Conservation (phyloP, 768 basidiomycete genomes). For the Mrakia gelida region DNA sequence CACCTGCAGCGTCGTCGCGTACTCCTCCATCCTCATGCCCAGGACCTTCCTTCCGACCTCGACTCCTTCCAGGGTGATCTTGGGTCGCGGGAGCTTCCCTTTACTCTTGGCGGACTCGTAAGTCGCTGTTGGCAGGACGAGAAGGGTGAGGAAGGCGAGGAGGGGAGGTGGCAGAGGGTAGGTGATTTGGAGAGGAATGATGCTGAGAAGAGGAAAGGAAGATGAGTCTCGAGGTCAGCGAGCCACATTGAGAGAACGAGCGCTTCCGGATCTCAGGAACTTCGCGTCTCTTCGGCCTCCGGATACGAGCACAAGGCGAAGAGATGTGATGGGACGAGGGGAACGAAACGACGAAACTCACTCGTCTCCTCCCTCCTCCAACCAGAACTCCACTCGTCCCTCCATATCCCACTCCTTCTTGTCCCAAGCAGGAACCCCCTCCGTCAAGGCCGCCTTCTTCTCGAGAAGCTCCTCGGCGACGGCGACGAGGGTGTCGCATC, state of each 20-base stretch:
- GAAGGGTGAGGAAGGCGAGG: conserved; percentile 61
- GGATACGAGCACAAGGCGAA: not conserved
- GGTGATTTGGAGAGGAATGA: conserved; percentile 33
- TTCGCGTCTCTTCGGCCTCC: not conserved
- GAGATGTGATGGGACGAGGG: not conserved
- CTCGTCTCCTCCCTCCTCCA: conserved; percentile 88
- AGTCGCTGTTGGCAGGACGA: conserved; percentile 56
- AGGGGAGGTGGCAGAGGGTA: conserved; percentile 53
- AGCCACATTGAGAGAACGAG: not conserved
- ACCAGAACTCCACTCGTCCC: conserved; percentile 85
- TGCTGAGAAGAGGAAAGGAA: conserved; percentile 39
- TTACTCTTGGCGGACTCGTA: conserved; percentile 61
- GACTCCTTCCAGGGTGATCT: conserved; percentile 53
- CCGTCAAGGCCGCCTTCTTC: conserved; percentile 33
- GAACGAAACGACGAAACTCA: conserved; percentile 41
- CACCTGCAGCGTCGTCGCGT: conserved; percentile 61
- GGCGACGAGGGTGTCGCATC: conserved; percentile 56
- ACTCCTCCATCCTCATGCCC: conserved; percentile 53
- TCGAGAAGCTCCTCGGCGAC: conserved; percentile 34
- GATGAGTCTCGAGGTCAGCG: conserved; percentile 26
- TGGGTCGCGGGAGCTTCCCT: conserved; percentile 70
- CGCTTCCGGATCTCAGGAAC: not conserved
- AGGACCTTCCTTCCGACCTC: conserved; percentile 54
- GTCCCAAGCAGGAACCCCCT: conserved; percentile 34
- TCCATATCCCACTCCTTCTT: conserved; percentile 36